Evolutionary conservation across 1,284 basidiomycete species (phyloP).

Genomic region (Trametes sp.): DNA sequence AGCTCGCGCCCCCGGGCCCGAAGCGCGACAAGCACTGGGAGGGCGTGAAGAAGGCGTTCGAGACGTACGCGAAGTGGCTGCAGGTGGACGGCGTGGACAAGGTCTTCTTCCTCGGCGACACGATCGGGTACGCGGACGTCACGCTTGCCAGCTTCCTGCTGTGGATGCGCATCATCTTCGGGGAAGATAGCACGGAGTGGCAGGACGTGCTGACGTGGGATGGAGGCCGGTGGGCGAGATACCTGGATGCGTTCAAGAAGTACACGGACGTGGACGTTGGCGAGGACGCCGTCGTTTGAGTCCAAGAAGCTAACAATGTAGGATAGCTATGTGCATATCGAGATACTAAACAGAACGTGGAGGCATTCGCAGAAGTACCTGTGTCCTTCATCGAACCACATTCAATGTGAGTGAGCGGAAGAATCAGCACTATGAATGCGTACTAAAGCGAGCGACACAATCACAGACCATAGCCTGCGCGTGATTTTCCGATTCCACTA

Average conservation of each 20-base stretch:
- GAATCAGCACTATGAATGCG: too few relatives aligned
- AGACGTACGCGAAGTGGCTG: conserved; percentile 41
- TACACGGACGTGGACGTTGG: conserved; percentile 33
- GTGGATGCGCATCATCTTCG: conserved; percentile 43
- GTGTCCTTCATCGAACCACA: too few relatives aligned
- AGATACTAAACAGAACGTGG: too few relatives aligned
- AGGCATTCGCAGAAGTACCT: too few relatives aligned
- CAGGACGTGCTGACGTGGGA: conserved; percentile 44
- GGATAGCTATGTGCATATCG: background rate
- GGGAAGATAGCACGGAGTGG: conserved; percentile 49
- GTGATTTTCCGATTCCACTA: too few relatives aligned
- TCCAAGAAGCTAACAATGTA: background rate
- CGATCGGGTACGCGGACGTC: conserved; percentile 48
- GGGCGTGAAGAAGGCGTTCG: conserved; percentile 40
- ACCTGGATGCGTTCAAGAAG: conserved; percentile 43
- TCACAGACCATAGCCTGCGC: too few relatives aligned
- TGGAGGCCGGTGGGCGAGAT: conserved; percentile 48
- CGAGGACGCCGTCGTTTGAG: background rate
- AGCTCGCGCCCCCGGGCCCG: conserved; percentile 40
- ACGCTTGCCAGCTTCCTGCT: conserved; percentile 39
- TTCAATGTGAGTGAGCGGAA: too few relatives aligned
- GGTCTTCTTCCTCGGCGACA: conserved; percentile 36
- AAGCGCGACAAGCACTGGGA: conserved; percentile 41
- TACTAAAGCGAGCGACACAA: too few relatives aligned
- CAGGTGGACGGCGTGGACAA: conserved; percentile 40